Evolutionary conservation across 129 eudicot genomes (phyloP), one percentile per base, ranked within the genome.

Genomic region (Calendula officinalis): DNA sequence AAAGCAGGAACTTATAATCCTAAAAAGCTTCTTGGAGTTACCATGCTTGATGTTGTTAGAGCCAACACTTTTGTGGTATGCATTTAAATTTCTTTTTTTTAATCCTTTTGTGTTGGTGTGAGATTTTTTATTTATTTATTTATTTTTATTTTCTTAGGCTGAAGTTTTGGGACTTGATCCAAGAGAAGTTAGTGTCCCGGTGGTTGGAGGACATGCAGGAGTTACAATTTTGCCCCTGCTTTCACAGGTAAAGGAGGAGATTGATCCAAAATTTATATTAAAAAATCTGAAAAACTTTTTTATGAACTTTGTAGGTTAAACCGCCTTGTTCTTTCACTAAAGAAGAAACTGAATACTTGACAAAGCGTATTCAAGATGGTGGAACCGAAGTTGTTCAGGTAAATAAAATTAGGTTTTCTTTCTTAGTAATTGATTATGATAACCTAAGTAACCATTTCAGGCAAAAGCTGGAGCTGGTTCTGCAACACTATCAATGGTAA

Each of bases 381-480:
- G 96, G 98, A 47, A 92, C 98, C 1, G 98, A 92, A 79, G 98
- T 92, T 34, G 98, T 92, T 72, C 86, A 88, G 89, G 97, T 87
- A 66, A 44, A 58, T 7, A 14, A 9, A 3, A 27, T 55, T 34
- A 36, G 30, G 17, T 74, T 44, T 41, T 54, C 44, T 27, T 13
- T 44, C 30, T 8, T 32, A 33, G 55, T 9, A 43, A 73, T 8
- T 48, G 17, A 68, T 22, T 42, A 51, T 38, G 22, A 8, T 72
- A 72, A 71, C 69, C 38, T n/a, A 56, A 34, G 36, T 8, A n/a
- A 66, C 68, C 43, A 44, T 74, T 70, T 74, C 84, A 91, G 94
- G 98, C 98, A 59, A 92, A 92, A 80, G 98, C 96, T 51, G 98
- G 98, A 27, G 82, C 96, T 67, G 98, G 98, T 46, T 92, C 98